Conservation (phyloP, 805 yeast genomes). For the Zygoascus tannicola region DNA sequence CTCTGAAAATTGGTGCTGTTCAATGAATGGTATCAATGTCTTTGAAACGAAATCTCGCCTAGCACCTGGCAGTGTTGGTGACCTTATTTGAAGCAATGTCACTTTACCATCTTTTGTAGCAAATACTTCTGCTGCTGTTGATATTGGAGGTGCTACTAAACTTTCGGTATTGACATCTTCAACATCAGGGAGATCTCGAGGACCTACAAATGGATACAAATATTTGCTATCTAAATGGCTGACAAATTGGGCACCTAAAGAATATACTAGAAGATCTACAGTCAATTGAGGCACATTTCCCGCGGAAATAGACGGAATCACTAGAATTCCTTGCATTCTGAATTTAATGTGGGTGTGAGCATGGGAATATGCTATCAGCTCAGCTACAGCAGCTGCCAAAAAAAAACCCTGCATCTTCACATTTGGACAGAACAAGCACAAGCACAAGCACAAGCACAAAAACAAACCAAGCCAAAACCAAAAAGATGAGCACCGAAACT, state of each 20-base stretch:
- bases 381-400: too few species aligned
- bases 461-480: too few species aligned
- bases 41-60: conserved; percentile 42
- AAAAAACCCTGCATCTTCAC: neutral
- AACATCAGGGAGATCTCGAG: conserved; percentile 42
- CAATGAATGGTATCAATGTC: conserved; percentile 42
- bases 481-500: too few species aligned
- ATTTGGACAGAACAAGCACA: neutral
- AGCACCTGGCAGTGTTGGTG: conserved; percentile 71
- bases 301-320: conserved; percentile 73
- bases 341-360: neutral
- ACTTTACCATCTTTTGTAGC: conserved; percentile 29
- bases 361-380: too few species aligned
- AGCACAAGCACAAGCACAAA: neutral
- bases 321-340: conserved; percentile 18
- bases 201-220: conserved; percentile 78
- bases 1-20: conserved; percentile 31
- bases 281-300: conserved; percentile 88
- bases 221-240: conserved; percentile 49
- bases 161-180: neutral
- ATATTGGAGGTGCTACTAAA: conserved; percentile 29
- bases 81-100: conserved; percentile 67
- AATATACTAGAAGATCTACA: conserved; percentile 61
- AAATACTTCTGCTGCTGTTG: conserved; percentile 62
- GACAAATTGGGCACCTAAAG: conserved; percentile 43